Conservation (phyloP, 2,329 filamentous ascomycete species). For the Claviceps humidiphila region DNA sequence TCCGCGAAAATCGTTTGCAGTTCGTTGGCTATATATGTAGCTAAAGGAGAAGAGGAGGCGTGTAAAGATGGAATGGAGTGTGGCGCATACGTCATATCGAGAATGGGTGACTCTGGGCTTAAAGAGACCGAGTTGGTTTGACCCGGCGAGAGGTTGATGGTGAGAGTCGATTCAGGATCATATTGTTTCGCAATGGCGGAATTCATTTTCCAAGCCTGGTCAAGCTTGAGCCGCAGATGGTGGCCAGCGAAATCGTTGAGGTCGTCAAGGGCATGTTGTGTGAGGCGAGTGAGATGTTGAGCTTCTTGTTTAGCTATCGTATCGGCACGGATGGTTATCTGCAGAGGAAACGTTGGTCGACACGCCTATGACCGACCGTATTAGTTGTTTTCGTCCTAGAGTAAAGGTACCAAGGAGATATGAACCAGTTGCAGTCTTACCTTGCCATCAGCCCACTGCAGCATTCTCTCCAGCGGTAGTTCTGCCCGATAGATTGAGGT, state of each 20-base stretch:
- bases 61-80: conserved; percentile 53
- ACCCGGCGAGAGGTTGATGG: conserved; percentile 55
- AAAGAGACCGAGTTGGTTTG: conserved; percentile 48
- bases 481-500: conserved; percentile 83
- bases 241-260: conserved; percentile 77
- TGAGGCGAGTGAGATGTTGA: conserved; percentile 61
- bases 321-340: conserved; percentile 63
- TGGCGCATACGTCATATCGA: conserved; percentile 66
- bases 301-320: conserved; percentile 53
- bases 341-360: conserved; percentile 74
- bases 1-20: conserved; percentile 70
- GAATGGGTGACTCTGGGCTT: conserved; percentile 53
- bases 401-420: neutral
- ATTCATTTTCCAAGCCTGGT: conserved; percentile 11
- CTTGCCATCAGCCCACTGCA: conserved; percentile 81
- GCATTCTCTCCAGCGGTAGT: conserved; percentile 72
- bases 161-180: conserved; percentile 44
- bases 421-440: conserved; percentile 30
- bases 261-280: conserved; percentile 76
- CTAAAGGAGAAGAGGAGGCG: conserved; percentile 59
- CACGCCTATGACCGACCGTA: conserved; percentile 51
- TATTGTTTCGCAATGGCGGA: conserved; percentile 21
- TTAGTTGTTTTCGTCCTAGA: neutral
- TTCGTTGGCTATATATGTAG: conserved; percentile 65
- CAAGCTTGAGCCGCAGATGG: conserved; percentile 47